Base-by-base conservation (phyloP, 2,329 filamentous ascomycete species). In the Colletotrichum sojae region DNA sequence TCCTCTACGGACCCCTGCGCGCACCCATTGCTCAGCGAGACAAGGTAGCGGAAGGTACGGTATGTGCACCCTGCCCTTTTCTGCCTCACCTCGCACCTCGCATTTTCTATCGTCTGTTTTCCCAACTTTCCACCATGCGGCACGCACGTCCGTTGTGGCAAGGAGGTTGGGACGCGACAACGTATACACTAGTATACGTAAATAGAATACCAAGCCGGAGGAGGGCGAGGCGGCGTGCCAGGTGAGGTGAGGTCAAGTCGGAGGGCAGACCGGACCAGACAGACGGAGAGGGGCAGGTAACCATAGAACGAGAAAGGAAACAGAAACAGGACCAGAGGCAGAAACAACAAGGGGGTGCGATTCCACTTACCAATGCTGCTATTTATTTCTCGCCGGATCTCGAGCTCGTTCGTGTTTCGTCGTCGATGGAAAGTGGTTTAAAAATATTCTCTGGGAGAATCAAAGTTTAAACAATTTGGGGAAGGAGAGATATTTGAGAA, bases 131-230 rank as follows among this genome's bases (percentile, higher is more conserved):
- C 57, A 53, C 63, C 46, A 9, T 49, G 20, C 36, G 48, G 39
- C 36, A 45, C 55, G 31, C 18, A 43, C n/a, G 63, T 55, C 18
- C 57, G 43, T 15, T 36, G 54, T 54, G 46, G 15, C 10, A 43
- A 8, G 36, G 31, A 36, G 31, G 31, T 36, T 36, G 9, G 31
- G 31, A 36, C 10, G 8, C 31, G 9, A 36, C 31, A 12, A 8
- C 31, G 8, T 36, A 36, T 43, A 22, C 27, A 57, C 45, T 22
- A 51, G 40, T 58, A 39, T 43, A 65, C 61, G 53, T 45, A 58
- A 59, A 68, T 54, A 68, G 61, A 53, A 65, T 45, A 46, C 54
- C 53, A 52, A 69, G 62, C 54, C 49, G 49, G 55, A 22, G 31
- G n/a, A n/a, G 27, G 53, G 53, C 27, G 53, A 64, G 10, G 53